Evolutionary conservation across 1,284 basidiomycete genomes (phyloP).

Genomic region (Papiliotrema laurentii): DNA sequence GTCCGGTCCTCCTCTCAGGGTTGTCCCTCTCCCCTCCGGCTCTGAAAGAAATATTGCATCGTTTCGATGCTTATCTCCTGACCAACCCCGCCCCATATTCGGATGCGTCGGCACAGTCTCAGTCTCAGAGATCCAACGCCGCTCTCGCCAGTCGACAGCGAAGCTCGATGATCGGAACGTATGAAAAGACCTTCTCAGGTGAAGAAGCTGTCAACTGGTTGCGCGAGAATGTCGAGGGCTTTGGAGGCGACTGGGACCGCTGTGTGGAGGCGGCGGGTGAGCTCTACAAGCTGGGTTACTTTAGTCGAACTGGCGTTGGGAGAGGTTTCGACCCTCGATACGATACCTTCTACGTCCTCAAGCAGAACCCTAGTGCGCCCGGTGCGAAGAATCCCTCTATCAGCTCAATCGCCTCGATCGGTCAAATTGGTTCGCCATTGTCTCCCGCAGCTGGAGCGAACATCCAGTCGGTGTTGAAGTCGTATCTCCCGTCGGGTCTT

Average conservation of each 20-base stretch:
- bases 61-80: conserved; percentile 45
- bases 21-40: conserved; percentile 61
- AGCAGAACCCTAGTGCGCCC: conserved; percentile 16
- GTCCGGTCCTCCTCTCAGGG: conserved; percentile 63
- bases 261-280: conserved; percentile 74
- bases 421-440: conserved; percentile 15
- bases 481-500: conserved; percentile 34
- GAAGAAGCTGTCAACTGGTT: conserved; percentile 75
- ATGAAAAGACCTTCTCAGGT: conserved; percentile 75
- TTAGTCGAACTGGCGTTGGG: conserved; percentile 64
- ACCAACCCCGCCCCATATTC: conserved; percentile 38
- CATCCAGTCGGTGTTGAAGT: conserved; percentile 28
- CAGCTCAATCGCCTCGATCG: conserved; percentile 6
- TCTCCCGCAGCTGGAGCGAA: conserved; percentile 25
- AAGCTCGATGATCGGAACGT: conserved; percentile 80
- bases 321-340: conserved; percentile 42
- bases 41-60: conserved; percentile 63
- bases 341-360: conserved; percentile 43
- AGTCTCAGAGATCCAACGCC: conserved; percentile 58
- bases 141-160: conserved; percentile 59
- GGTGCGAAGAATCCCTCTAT: no score
- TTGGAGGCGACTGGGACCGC: conserved; percentile 66
- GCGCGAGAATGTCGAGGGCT: conserved; percentile 61
- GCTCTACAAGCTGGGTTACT: conserved; percentile 66
- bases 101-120: conserved; percentile 18